phyloP scores from a whole-genome alignment of 352 stramenopile species.

The Pythium dissotocum region DNA sequence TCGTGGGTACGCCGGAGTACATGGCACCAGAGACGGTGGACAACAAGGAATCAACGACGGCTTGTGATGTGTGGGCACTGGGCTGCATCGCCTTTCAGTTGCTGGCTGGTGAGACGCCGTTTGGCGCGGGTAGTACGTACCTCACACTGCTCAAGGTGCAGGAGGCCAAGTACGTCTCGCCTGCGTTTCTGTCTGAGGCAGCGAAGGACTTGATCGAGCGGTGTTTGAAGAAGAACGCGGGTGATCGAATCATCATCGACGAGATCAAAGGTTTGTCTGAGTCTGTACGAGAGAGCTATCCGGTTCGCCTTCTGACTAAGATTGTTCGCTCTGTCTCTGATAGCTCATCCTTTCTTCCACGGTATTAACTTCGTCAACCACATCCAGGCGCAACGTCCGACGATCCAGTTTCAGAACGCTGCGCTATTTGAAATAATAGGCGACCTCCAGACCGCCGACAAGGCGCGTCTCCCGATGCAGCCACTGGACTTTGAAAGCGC shows the following conservation, averaged over 20 bases:
- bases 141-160: constrained; percentile 79
- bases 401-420: constrained; percentile 41
- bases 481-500: constrained; percentile 29
- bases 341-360: constrained; percentile 78
- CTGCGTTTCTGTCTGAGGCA: constrained; percentile 59
- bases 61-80: constrained; percentile 77
- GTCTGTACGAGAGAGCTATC: not conserved
- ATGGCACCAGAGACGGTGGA: constrained; percentile 87
- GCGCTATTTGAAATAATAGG: constrained; percentile 49
- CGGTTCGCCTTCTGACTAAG: not conserved
- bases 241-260: constrained; percentile 28
- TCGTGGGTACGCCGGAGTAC: constrained; percentile 89
- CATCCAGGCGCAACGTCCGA: constrained; percentile 41
- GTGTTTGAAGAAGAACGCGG: constrained; percentile 52
- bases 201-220: constrained; percentile 65
- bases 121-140: constrained; percentile 75
- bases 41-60: constrained; percentile 64
- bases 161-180: constrained; percentile 55
- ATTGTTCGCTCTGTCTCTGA: not conserved
- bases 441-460: constrained; percentile 45
- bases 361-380: constrained; percentile 68
- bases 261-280: constrained; percentile 63
- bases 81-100: constrained; percentile 82
- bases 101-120: constrained; percentile 78
- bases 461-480: constrained; percentile 23